Conservation (phyloP, 2,329 filamentous ascomycete species). For the Apiospora rasikravindrae region DNA sequence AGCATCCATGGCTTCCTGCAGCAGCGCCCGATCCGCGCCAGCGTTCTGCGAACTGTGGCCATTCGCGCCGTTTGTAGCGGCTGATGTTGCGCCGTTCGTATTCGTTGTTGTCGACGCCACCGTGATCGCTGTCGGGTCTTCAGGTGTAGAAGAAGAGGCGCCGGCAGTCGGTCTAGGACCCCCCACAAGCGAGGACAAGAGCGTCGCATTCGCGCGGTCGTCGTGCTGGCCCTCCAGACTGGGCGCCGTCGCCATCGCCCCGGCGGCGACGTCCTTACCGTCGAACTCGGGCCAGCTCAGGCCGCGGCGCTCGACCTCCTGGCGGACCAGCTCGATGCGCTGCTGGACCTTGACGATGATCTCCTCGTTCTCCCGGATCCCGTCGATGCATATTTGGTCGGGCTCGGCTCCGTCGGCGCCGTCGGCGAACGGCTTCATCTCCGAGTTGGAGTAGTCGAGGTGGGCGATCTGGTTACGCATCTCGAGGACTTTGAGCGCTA, state of each 20-base stretch:
- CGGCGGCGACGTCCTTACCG: conserved; percentile 36
- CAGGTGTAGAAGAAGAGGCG: not conserved
- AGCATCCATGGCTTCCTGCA: conserved; percentile 19
- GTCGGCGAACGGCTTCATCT: conserved; percentile 72
- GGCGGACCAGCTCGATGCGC: conserved; percentile 66
- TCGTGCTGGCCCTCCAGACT: not conserved
- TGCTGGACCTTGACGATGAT: conserved; percentile 73
- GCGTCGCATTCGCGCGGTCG: not conserved
- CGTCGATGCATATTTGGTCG: conserved; percentile 75
- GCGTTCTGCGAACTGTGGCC: not conserved
- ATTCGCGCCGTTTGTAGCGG: not conserved
- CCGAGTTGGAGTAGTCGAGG: conserved; percentile 74
- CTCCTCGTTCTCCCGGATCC: conserved; percentile 72
- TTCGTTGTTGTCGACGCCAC: not conserved
- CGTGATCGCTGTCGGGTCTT: not conserved
- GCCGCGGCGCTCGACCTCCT: conserved; percentile 67
- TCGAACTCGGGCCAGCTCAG: conserved; percentile 62
- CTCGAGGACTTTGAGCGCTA: conserved; percentile 78
- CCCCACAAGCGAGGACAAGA: not conserved
- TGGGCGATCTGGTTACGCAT: conserved; percentile 77
- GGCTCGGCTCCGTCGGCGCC: conserved; percentile 45
- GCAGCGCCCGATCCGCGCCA: conserved; percentile 6
- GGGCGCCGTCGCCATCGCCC: not conserved
- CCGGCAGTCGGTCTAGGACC: not conserved
- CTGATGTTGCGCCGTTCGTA: not conserved